Evolutionary conservation across 176 grass and related monocot genomes (phyloP).

Genomic region (Oryza officinalis): DNA sequence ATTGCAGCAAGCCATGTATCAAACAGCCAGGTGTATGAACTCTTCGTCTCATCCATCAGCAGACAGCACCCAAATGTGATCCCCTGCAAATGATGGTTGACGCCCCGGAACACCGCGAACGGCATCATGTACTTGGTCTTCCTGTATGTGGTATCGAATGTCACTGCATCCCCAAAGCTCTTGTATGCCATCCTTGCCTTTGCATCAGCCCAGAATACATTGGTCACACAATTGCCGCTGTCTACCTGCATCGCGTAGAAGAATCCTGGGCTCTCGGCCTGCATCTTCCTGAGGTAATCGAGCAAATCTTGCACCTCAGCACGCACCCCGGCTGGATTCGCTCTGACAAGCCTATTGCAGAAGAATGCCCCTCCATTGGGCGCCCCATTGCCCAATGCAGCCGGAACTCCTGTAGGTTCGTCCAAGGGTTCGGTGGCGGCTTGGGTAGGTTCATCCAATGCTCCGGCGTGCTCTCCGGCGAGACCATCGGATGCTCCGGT

Average conservation of each 20-base stretch:
- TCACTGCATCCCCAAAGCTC: constrained; percentile 58
- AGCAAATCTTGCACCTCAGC: constrained; percentile 48
- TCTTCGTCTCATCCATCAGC: constrained; percentile 66
- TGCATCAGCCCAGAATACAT: constrained; percentile 58
- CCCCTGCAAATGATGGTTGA: constrained; percentile 65
- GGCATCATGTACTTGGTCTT: constrained; percentile 77
- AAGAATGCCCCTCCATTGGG: constrained; percentile 16
- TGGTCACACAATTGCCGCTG: constrained; percentile 22
- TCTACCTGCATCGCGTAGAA: constrained; percentile 65
- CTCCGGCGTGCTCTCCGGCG: neutral
- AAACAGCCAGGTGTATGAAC: constrained; percentile 61
- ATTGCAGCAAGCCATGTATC: constrained; percentile 62
- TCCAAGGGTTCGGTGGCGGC: neutral
- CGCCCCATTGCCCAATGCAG: constrained; percentile 27
- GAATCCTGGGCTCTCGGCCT: constrained; percentile 51
- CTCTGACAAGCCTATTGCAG: constrained; percentile 42
- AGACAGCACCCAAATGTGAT: constrained; percentile 58
- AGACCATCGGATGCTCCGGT: neutral
- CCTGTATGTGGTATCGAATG: constrained; percentile 69
- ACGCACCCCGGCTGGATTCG: constrained; percentile 48
- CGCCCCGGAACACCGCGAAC: constrained; percentile 51
- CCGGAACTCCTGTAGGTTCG: neutral
- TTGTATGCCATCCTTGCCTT: constrained; percentile 51
- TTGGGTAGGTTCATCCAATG: neutral
- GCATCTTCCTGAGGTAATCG: constrained; percentile 57